Conservation (phyloP, 108 stramenopile species). For the Conticribra weissflogii region DNA sequence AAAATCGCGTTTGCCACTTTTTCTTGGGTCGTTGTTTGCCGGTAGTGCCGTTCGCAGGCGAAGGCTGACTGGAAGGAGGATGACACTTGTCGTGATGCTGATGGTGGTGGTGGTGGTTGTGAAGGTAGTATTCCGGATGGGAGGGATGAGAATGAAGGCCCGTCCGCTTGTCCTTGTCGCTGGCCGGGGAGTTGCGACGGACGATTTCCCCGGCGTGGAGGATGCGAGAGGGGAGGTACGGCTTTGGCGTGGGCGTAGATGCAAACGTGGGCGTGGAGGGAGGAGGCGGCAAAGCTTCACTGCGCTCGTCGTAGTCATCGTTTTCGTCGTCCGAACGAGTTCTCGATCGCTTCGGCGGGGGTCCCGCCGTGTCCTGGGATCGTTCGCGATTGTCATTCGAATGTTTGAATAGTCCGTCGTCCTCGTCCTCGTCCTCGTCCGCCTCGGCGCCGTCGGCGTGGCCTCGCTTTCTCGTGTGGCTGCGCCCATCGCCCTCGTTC, state of each 20-base stretch:
- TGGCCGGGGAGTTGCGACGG: slow-evolving; percentile 32
- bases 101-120: slow-evolving; percentile 5
- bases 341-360: no score
- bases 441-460: neutral
- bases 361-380: no score
- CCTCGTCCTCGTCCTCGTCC: slow-evolving; percentile 8
- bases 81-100: slow-evolving; percentile 8
- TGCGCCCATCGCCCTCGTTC: slow-evolving; percentile 13
- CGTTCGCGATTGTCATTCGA: no score
- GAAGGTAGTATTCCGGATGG: slow-evolving; percentile 4
- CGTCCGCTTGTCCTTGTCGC: slow-evolving; percentile 14
- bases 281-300: slow-evolving; percentile 14
- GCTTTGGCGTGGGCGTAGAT: slow-evolving; percentile 3
- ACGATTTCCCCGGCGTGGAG: slow-evolving; percentile 68
- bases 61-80: neutral
- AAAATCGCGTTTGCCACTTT: slow-evolving; percentile 55
- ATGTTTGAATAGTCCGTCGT: no score
- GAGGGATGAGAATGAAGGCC: slow-evolving; percentile 8
- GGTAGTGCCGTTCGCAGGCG: no score
- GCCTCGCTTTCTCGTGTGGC: neutral
- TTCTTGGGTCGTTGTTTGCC: slow-evolving; percentile 19
- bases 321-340: slow-evolving; percentile 14
- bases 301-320: neutral
- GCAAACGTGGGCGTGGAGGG: neutral
- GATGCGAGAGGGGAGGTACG: slow-evolving; percentile 46